Conservation (phyloP, 2,329 filamentous ascomycete genomes). For the Myotisia sp. region DNA sequence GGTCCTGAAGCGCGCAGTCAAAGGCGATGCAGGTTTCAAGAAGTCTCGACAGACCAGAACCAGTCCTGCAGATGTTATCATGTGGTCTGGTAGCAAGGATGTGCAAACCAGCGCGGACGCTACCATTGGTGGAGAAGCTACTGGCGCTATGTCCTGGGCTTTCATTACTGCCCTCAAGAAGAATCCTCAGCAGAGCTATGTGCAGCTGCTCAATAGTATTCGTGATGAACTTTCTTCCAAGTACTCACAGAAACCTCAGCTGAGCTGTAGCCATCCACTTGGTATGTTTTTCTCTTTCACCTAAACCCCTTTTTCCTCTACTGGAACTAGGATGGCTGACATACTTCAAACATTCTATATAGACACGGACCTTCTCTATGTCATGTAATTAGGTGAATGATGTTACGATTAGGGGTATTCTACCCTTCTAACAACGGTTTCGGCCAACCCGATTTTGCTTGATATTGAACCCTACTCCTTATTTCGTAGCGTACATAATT, state of each 20-base stretch:
- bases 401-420: no score
- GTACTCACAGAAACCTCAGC: conserved; percentile 88
- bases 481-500: no score
- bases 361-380: conserved; percentile 54
- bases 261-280: conserved; percentile 89
- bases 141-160: conserved; percentile 95
- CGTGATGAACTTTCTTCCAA: conserved; percentile 74
- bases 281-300: conserved; percentile 41
- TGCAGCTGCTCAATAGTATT: conserved; percentile 88
- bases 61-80: conserved; percentile 85
- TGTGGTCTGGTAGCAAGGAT: conserved; percentile 97
- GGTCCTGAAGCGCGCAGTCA: conserved; percentile 75
- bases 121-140: conserved; percentile 73
- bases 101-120: conserved; percentile 90
- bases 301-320: conserved; percentile 5
- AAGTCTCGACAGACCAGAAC: conserved; percentile 79
- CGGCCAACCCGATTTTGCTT: no score
- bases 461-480: no score
- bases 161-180: conserved; percentile 85
- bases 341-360: conserved; percentile 8
- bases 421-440: no score
- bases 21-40: conserved; percentile 64
- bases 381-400: conserved; percentile 51
- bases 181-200: conserved; percentile 90
- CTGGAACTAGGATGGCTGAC: no score